Percentiles rank a stretch among this genome's conserved stretches.
phyloP scores from a whole-genome alignment of 139 green algal species.

The Marvania coccoides region DNA sequence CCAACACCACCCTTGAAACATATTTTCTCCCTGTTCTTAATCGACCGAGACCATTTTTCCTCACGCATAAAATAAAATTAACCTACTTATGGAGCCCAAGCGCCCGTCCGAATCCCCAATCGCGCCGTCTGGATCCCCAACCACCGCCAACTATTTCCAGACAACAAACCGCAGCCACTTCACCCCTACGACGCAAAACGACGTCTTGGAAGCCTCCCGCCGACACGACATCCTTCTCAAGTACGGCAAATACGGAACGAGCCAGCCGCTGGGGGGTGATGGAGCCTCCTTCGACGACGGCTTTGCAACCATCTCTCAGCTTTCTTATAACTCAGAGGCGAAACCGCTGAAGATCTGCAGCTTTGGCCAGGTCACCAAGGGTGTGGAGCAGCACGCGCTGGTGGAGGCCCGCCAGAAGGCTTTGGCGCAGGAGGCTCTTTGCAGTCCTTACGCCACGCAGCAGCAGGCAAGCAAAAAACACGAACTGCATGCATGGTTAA shows the following conservation, averaged over 20 bases:
- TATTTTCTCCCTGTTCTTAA: too few relatives aligned
- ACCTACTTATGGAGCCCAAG: too few relatives aligned
- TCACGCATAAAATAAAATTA: too few relatives aligned
- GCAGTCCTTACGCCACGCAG: conserved; percentile 3
- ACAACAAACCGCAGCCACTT: too few relatives aligned
- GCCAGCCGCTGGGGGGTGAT: background rate
- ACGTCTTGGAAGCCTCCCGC: background rate
- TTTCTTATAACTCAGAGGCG: too few relatives aligned
- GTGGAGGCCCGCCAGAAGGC: background rate
- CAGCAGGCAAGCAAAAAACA: conserved; percentile 3
- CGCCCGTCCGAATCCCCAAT: too few relatives aligned
- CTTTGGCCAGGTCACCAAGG: background rate
- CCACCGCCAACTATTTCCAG: too few relatives aligned
- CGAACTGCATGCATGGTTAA: background rate
- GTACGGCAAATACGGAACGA: conserved; percentile 9
- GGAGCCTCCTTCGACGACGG: background rate
- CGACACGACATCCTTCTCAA: background rate
- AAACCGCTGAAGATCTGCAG: too few relatives aligned
- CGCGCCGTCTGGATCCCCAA: too few relatives aligned
- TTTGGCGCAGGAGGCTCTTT: conserved; percentile 3
- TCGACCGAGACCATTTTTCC: too few relatives aligned
- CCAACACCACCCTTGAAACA: too few relatives aligned
- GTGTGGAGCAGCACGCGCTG: background rate
- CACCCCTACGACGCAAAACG: too few relatives aligned
- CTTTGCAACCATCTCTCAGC: conserved; percentile 14